Evolutionary conservation across 305 asterid species (phyloP).

Genomic region (Stenogyne calaminthoides): DNA sequence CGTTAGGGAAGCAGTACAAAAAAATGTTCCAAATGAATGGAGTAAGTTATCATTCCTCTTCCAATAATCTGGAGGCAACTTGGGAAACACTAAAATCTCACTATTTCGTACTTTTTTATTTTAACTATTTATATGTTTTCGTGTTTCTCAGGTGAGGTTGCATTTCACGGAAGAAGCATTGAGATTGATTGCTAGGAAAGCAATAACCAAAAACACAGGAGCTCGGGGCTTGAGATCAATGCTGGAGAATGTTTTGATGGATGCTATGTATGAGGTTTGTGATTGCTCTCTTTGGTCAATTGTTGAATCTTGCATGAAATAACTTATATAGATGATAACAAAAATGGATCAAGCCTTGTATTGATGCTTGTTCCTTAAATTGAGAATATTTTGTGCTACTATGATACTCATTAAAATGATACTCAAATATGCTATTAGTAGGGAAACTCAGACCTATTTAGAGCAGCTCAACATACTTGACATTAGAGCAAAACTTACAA

Average conservation of each 20-base stretch:
- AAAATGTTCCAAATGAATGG: constrained; percentile 95
- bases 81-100: neutral
- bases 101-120: neutral
- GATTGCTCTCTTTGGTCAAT: constrained; percentile 2
- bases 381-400: neutral
- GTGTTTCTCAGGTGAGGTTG: constrained; percentile 71
- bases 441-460: neutral
- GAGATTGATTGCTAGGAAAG: constrained; percentile 81
- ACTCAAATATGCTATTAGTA: too few species aligned
- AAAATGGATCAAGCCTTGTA: neutral
- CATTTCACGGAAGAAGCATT: constrained; percentile 85
- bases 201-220: constrained; percentile 86
- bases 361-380: neutral
- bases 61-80: neutral
- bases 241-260: constrained; percentile 88
- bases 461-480: neutral
- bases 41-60: constrained; percentile 44
- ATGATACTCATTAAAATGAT: too few species aligned
- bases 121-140: neutral
- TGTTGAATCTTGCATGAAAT: neutral
- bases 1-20: constrained; percentile 89
- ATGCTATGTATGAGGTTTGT: constrained; percentile 94
- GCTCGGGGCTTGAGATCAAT: constrained; percentile 93
- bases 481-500: neutral
- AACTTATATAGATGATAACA: neutral